Conservation (phyloP, 306 rosid genomes). For the Malus sieversii region DNA sequence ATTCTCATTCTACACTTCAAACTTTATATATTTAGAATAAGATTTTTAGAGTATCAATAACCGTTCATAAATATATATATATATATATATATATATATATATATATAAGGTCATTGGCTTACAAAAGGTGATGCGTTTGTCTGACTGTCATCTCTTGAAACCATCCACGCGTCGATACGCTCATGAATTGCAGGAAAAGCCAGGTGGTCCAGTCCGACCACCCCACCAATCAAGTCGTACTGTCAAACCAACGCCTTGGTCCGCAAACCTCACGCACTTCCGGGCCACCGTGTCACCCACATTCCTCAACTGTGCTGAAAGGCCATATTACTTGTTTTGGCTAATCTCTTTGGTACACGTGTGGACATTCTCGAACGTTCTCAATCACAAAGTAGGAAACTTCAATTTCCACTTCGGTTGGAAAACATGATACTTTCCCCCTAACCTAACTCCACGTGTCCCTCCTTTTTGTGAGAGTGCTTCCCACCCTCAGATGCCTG, state of each 20-base stretch:
- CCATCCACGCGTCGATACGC: not conserved
- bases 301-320: not conserved
- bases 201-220: not conserved
- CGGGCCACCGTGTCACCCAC: not conserved
- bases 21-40: too few species aligned
- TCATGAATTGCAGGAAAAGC: not conserved
- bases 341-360: conserved; percentile 34
- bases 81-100: too few species aligned
- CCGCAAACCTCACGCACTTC: not conserved
- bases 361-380: conserved; percentile 27
- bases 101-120: not conserved
- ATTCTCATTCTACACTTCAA: too few species aligned
- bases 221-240: not conserved
- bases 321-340: not conserved
- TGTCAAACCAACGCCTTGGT: not conserved
- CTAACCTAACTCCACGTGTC: conserved; percentile 47
- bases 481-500: conserved; percentile 12
- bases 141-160: not conserved
- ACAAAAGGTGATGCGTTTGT: not conserved
- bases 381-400: not conserved
- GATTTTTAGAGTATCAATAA: too few species aligned
- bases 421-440: conserved; percentile 39
- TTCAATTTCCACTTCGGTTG: conserved; percentile 22
- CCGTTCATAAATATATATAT: too few species aligned
- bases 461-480: conserved; percentile 24